These are phyloP conservation scores for Backusella liffmaniae DNA, from an alignment of 192 early-diverging fungal genomes.

Conservation along the genomic window DNA sequence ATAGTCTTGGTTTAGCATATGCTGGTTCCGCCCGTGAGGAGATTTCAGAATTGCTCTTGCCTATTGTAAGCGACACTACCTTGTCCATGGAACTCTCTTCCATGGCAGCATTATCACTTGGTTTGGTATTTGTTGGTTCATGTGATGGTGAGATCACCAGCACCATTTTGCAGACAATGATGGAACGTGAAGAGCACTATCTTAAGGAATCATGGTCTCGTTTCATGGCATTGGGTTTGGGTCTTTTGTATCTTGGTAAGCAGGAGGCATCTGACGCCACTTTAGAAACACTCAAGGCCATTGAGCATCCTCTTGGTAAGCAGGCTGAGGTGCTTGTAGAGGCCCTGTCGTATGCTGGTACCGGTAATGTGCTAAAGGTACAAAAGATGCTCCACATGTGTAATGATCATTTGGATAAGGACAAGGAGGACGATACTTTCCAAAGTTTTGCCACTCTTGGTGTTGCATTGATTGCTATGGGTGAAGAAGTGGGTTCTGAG, in stretches of 20 bases:
- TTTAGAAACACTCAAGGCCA: conserved; percentile 91
- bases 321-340: conserved; percentile 87
- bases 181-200: conserved; percentile 86
- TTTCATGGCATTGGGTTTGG: conserved; percentile 94
- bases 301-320: conserved; percentile 92
- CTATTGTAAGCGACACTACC: conserved; percentile 76
- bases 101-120: conserved; percentile 85
- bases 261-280: conserved; percentile 91
- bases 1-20: conserved; percentile 90
- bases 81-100: conserved; percentile 88
- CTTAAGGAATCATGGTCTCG: conserved; percentile 86
- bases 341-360: conserved; percentile 87
- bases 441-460: conserved; percentile 97
- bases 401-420: conserved; percentile 94
- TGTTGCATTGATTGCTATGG: conserved; percentile 94
- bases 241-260: conserved; percentile 82
- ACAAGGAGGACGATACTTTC: conserved; percentile 72
- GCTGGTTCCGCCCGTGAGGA: conserved; percentile 88
- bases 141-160: conserved; percentile 89
- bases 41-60: conserved; percentile 77
- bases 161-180: conserved; percentile 90
- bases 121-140: conserved; percentile 90
- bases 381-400: conserved; percentile 96
- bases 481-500: conserved; percentile 94
- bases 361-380: conserved; percentile 95